Evolutionary conservation across 805 yeast species (phyloP).

Genomic region (Nakazawaea wickerhamii): DNA sequence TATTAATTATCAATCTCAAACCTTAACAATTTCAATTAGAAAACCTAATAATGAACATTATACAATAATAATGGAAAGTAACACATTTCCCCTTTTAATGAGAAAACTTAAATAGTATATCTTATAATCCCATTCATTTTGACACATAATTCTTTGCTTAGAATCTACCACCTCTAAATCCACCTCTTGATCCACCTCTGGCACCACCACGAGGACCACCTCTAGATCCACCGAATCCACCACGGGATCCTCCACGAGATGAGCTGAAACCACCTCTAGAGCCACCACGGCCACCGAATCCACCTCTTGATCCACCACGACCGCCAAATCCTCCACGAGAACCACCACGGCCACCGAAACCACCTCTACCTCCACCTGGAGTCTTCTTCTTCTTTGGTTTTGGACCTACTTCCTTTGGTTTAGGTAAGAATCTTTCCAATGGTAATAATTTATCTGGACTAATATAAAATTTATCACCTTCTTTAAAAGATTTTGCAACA

Average conservation of each 20-base stretch:
- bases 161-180: conserved; percentile 16
- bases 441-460: conserved; percentile 95
- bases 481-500: conserved; percentile 87
- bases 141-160: neutral
- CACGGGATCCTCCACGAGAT: too few species aligned
- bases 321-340: conserved; percentile 36
- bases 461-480: conserved; percentile 93
- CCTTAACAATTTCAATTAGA: neutral
- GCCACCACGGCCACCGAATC: conserved; percentile 40
- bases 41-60: conserved; percentile 1
- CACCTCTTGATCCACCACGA: conserved; percentile 34
- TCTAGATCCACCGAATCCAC: conserved; percentile 35
- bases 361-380: conserved; percentile 48
- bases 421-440: conserved; percentile 93
- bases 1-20: neutral
- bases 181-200: conserved; percentile 32
- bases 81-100: too few species aligned
- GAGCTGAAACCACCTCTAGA: too few species aligned
- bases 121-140: neutral
- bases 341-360: conserved; percentile 38
- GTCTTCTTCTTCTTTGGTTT: conserved; percentile 69
- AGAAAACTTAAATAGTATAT: too few species aligned
- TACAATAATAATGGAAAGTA: neutral
- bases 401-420: conserved; percentile 85
- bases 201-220: conserved; percentile 33